Conservation (phyloP, 192 early-diverging fungal species). For the Coemansia sp. region DNA sequence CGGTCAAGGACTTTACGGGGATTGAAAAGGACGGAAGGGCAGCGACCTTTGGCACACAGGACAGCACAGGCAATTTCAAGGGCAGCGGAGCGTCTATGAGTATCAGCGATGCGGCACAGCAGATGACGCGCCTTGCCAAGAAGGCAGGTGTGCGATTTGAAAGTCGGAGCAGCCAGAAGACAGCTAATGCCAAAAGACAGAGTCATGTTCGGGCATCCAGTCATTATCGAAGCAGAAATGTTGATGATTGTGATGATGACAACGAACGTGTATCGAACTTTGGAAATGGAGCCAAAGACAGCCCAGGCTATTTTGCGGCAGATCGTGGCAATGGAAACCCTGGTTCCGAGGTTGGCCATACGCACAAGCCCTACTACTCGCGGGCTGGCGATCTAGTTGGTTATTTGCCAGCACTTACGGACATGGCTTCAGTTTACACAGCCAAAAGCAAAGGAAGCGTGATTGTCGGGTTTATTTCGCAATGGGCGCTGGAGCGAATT, state of each 20-base stretch:
- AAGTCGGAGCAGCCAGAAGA: neutral
- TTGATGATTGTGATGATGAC: constrained; percentile 6
- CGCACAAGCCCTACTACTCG: constrained; percentile 66
- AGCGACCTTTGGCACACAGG: neutral
- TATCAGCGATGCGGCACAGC: constrained; percentile 33
- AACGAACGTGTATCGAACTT: neutral
- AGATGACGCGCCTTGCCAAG: constrained; percentile 41
- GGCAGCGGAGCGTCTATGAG: constrained; percentile 1
- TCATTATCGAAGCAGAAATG: neutral
- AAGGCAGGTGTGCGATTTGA: constrained; percentile 21
- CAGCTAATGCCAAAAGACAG: neutral
- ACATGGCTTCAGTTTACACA: constrained; percentile 85
- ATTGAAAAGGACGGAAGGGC: constrained; percentile 11
- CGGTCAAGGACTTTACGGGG: constrained; percentile 46
- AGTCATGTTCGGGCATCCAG: neutral
- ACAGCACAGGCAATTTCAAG: neutral
- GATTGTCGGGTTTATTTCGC: constrained; percentile 87
- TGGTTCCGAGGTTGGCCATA: constrained; percentile 1
- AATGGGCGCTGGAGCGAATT: constrained; percentile 76
- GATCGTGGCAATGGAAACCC: neutral
- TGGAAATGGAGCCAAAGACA: neutral
- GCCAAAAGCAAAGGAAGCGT: constrained; percentile 76
- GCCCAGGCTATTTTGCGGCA: neutral
- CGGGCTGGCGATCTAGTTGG: constrained; percentile 87
- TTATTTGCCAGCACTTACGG: constrained; percentile 89